Evolutionary conservation across 768 basidiomycete species (phyloP), one percentile per base, ranked within the genome.

Genomic region (Lepiota brunneoincarnata): DNA sequence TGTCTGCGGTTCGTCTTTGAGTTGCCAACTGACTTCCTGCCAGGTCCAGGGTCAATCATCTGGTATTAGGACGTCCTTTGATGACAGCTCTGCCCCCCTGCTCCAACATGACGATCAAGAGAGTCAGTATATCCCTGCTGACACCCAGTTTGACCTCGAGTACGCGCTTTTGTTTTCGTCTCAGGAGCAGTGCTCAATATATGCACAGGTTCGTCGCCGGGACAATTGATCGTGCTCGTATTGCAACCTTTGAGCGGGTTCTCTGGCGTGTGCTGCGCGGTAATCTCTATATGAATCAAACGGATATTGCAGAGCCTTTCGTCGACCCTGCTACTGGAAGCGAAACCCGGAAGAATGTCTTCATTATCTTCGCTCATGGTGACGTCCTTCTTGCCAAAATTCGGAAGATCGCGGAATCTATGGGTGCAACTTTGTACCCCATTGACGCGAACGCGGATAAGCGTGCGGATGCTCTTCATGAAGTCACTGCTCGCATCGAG

Each of bases 331-430:
- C 77, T 18, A 91, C 91, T 0, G 89, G 87, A 34, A 75, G 72
- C 17, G 91, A 95, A 73, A 90, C 89, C 18, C 84, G 90, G 75
- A 99, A 98, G 81, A 94, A 98, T 63, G 97, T 98, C 37, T 99
- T 99, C 76, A 96, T 99, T 73, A 98, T 99, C 66, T 99, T 99
- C 63, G 97, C 97, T 0, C 95, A 99, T 61, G 97, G 97, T 15
- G 87, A 91, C 36, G 86, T 89, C 17, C 76, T 98, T 18, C 83
- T 99, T 24, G 81, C 91, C 58, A 99, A 98, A 80, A 98, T 99
- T 65, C 91, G 95, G 67, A 98, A 94, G 70, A 91, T 99, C 50
- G 90, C 95, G 23, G 96, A 98, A 72, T 96, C 93, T n/a, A 98
- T 98, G 89, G 95, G 97, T 35, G 97, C 89, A 2, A 98, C 93